Percentiles rank a stretch among this genome's conserved stretches.
phyloP scores from a whole-genome alignment of 371 early-diverging fungal species.

The Mucor saturninus region DNA sequence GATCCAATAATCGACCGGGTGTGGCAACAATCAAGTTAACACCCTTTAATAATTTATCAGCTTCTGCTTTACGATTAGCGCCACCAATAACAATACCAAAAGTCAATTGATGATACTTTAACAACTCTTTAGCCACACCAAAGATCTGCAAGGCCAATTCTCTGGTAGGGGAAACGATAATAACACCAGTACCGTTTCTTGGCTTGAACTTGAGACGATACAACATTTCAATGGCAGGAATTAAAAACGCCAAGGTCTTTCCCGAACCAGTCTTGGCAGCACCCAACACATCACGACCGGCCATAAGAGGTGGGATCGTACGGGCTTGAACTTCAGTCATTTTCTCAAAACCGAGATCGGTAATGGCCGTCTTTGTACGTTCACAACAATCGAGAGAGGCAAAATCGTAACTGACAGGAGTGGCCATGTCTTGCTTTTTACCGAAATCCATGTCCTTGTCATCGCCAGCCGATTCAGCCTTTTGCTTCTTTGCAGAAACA shows the following conservation, averaged over 20 bases:
- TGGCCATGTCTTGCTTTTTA: slow-evolving; percentile 62
- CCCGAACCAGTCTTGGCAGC: slow-evolving; percentile 99
- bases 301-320: slow-evolving; percentile 92
- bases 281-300: slow-evolving; percentile 97
- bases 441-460: slow-evolving; percentile 19
- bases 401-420: slow-evolving; percentile 54
- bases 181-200: slow-evolving; percentile 95
- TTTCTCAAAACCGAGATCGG: slow-evolving; percentile 88
- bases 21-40: slow-evolving; percentile 97
- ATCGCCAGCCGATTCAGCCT: neutral
- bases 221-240: slow-evolving; percentile 95
- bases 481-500: slow-evolving; percentile 27
- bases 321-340: slow-evolving; percentile 99
- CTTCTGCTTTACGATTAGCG: slow-evolving; percentile 95
- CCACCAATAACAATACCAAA: slow-evolving; percentile 97
- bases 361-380: slow-evolving; percentile 81
- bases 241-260: slow-evolving; percentile 98
- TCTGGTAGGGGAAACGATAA: slow-evolving; percentile 99
- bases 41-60: slow-evolving; percentile 91
- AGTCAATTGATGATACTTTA: slow-evolving; percentile 92
- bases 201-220: slow-evolving; percentile 89
- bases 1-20: slow-evolving; percentile 97
- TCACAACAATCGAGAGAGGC: slow-evolving; percentile 68
- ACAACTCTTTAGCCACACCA: slow-evolving; percentile 94
- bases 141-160: slow-evolving; percentile 99